Base-by-base conservation (phyloP, 768 basidiomycete genomes). In the Tylopilus intermedius region DNA sequence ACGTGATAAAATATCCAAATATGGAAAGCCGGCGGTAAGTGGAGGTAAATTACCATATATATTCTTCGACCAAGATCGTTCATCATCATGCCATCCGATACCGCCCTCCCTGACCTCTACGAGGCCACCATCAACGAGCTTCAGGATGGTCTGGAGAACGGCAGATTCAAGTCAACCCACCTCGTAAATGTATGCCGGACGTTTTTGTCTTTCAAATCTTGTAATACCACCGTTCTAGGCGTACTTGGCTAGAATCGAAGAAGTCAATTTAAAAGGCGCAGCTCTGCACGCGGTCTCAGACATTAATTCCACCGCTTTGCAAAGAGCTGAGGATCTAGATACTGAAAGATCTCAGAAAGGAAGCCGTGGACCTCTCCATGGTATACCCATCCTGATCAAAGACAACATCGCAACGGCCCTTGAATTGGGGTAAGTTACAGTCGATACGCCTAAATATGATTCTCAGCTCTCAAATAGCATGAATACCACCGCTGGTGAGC, bases 221-320 rank as follows among this genome's bases (percentile, higher is more conserved):
- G 26, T 26, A 21, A 46, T 33, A 8, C 53, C 47, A 51, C 49
- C 15, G 15, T 46, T 29, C 5, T 29, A 86, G 84, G 81, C 82
- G 2, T 86, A 86, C 62, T 72, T 86, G 57, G 77, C 79, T 10
- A 75, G 85, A 2, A 85, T 86, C 24, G 79, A 84, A 4, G 79
- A 86, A 60, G 84, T 87, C n/a, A 86, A 86, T 58, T 58, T 78
- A 15, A 70, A 79, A 51, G 83, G 83, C 2, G 78, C 82, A 10
- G 67, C 66, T 41, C 67, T 87, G 8, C 79, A 75, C 9, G 83
- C 83, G 1, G 74, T 86, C 5, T 67, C 84, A 13, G 85, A 86
- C 51, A 68, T 70, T 1, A 87, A 81, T 44, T 74, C 79, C 0
- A 74, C 72, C 7, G 82, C 83, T 2, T 68, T 85, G 9, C 58